Base-by-base conservation (phyloP, 108 stramenopile genomes). In the Skeletonema menzelii region DNA sequence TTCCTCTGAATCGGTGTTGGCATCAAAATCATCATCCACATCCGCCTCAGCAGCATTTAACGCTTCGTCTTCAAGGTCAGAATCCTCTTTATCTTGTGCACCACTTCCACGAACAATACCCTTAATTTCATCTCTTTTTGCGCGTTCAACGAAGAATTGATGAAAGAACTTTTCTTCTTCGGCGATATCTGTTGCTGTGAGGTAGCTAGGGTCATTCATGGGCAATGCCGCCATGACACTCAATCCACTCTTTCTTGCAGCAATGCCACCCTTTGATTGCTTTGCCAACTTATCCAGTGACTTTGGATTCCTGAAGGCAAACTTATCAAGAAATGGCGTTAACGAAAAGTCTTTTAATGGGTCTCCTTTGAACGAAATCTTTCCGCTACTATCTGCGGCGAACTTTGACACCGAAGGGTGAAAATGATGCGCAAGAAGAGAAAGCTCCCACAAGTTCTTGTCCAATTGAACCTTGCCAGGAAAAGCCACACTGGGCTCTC, bases 301-400 rank as follows among this genome's bases (percentile, higher is more conserved):
- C 75, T 98, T 98, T 11, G 98, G 98, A 72, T 99, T 98, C n/a
- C 95, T 86, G 77, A 96, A 99, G n/a, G 97, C 98, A 84, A 99
- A 97, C 73, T 97, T 92, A 73, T 99, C 96, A 44, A 99, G 85
- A 70, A 99, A 99, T 0, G 97, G 85, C 13, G 83, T 81, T 35
- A 97, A 69, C 10, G 85, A 84, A 72, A 99, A 98, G 74, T 99
- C 99, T 65, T 83, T 81, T 24, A 98, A 80, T 12, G 98, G 99
- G 77, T 99, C 98, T 24, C 98, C 98, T 49, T 56, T 68, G 80
- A 97, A 99, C 11, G 70, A 55, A 57, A 97, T 86, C 10, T 75
- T 55, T 24, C 72, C 71, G 14, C 82, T 86, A 38, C 96, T 63
- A 3, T 69, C 59, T 14, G 55, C 28, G 2, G 97, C 87, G 71